Base-by-base conservation (phyloP, 202 grass and related monocot genomes). In the Schoenoplectus tabernaemontani region DNA sequence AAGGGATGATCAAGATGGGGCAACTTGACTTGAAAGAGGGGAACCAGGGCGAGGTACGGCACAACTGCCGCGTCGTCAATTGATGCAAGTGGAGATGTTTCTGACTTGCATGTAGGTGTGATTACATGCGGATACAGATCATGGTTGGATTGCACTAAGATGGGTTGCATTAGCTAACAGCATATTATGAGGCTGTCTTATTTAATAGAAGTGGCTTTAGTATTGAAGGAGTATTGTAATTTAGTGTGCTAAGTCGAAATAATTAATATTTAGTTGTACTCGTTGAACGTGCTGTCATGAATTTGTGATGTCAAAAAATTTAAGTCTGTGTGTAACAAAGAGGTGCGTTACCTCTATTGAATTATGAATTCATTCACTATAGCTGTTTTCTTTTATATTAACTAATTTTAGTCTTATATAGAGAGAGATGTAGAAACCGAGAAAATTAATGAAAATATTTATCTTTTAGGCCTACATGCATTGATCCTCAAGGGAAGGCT, bases 1-100 rank as follows among this genome's bases (percentile, higher is more conserved):
- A 85, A 64, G 95, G 91, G 50, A 92, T 98, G 89, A n/a, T 81
- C 33, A 94, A 87, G 86, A 98, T 98, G 95, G 95, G 95, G 5
- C 79, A 86, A 62, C 81, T 98, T 32, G 85, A 92, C 47, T 88
- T 98, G 69, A 98, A 98, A 72, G 88, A 82, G 4, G 95, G 86
- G 0, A 51, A 24, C 22, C 6, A 83, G 5, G 95, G 95, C 7
- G 95, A 98, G 86, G 62, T 98, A 51, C 89, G 95, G 69, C 17
- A 10, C 13, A 76, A 53, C 0, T 98, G 95, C 87, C 84, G 67
- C 33, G 88, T 78, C 62, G 44, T 91, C 78, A 95, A 92, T 77
- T 85, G 37, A 83, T 23, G 30, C 78, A 83, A 34, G 43, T 30
- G 36, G 16, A 43, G 9, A 53, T 48, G 12, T 19, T n/a, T 30